Base-by-base conservation (phyloP, 2,329 filamentous ascomycete species). In the Seiridium unicorne region DNA sequence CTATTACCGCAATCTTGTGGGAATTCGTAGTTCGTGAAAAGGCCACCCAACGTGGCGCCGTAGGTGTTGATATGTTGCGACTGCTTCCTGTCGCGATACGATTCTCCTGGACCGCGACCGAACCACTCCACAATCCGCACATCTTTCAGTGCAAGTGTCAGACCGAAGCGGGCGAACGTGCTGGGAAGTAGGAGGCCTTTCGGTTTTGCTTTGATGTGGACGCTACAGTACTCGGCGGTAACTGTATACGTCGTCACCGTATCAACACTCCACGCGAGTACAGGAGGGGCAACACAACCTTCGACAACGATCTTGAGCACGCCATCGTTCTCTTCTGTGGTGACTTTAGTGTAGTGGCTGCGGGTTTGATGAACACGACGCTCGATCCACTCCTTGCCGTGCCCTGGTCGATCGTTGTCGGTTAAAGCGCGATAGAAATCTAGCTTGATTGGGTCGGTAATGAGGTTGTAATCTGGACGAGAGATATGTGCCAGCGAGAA, bases 1-100 rank as follows among this genome's bases (percentile, higher is more conserved):
- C 85, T 78, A 69, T 90, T 90, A 0, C 86, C 85, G 38, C 78
- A 80, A 61, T 91, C 89, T 70, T 91, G 89, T 0, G 88, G 89
- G 59, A 84, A 87, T 64, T 91, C 88, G 68, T 89, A 90, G 48
- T 83, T 79, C 1, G 82, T 77, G 70, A 81, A 84, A 0, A 91
- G 74, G 1, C 80, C 76, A 51, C 84, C 80, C 1, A 86, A 74
- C 1, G 65, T 65, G 9, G 70, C 65, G 2, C 75, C 75, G 73
- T 79, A 87, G 54, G 80, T 82, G 5, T 85, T 87, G 3, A 89
- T 73, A 1, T 73, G 72, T 68, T 90, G 87, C 3, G 84, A 81
- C 10, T 78, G 69, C 70, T 89, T 89, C 75, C 83, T 88, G 73
- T 92, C 89, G 13, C 76, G 74, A 75, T 91, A 92, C 9, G 80